Conservation (phyloP, 1,284 basidiomycete species). For the Leccinum solheimii region DNA sequence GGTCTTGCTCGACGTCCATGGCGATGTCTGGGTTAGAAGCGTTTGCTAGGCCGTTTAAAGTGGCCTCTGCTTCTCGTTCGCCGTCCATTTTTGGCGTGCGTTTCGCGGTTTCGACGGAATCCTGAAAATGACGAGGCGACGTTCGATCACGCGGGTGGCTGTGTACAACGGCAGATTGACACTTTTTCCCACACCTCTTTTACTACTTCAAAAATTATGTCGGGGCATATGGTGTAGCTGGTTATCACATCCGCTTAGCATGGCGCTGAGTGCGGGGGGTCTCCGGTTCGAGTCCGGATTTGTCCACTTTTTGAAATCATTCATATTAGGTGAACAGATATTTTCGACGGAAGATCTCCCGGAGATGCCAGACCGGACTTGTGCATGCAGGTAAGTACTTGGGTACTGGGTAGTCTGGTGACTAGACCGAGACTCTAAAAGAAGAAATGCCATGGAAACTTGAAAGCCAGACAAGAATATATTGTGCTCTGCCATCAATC, state of each 20-base stretch:
- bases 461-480: no score
- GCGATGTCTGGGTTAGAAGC: constrained; percentile 5
- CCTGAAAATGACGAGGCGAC: constrained; percentile 30
- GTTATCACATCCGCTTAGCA: constrained; percentile 53
- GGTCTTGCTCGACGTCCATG: constrained; percentile 26
- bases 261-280: constrained; percentile 35
- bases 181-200: constrained; percentile 11
- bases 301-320: constrained; percentile 29
- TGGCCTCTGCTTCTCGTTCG: constrained; percentile 13
- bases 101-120: constrained; percentile 17
- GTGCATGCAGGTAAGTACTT: no score
- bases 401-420: no score
- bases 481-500: no score
- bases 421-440: no score
- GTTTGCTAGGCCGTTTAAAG: neutral
- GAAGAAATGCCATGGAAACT: no score
- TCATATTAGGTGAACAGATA: no score
- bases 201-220: neutral
- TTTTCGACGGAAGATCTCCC: no score
- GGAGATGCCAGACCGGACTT: no score
- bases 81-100: constrained; percentile 25
- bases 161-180: constrained; percentile 7
- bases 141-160: constrained; percentile 33
- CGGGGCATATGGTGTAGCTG: constrained; percentile 48
- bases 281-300: constrained; percentile 45